A percentile compares a stretch with the other conserved stretches of the same genome.
phyloP scores from a whole-genome alignment of 1,284 basidiomycete species.

The Moesziomyces sp. region DNA sequence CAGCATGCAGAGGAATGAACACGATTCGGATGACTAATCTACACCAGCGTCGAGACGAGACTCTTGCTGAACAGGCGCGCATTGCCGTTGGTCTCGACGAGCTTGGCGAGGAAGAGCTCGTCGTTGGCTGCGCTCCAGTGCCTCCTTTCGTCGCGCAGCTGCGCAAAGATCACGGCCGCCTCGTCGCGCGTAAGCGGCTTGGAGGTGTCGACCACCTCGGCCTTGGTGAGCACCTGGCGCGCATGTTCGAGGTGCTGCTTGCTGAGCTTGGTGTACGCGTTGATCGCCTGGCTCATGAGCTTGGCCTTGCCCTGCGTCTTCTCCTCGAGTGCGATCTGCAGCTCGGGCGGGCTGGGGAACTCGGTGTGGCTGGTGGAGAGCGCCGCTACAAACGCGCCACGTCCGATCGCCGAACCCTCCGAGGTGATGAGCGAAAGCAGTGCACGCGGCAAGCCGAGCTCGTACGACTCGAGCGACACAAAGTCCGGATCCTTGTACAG shows the following conservation, averaged over 20 bases:
- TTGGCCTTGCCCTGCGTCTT: constrained; percentile 7
- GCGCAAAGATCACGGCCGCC: constrained; percentile 49
- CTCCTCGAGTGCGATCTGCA: constrained; percentile 43
- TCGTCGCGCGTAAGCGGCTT: constrained; percentile 35
- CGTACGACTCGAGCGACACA: constrained; percentile 77
- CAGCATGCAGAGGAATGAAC: too few species aligned
- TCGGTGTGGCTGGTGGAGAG: constrained; percentile 53
- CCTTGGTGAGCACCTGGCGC: constrained; percentile 9
- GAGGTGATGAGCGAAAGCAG: constrained; percentile 50
- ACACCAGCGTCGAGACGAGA: constrained; percentile 41
- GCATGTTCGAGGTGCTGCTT: constrained; percentile 49
- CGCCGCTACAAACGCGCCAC: constrained; percentile 48
- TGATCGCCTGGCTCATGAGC: constrained; percentile 38
- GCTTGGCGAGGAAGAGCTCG: constrained; percentile 59
- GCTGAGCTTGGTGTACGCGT: constrained; percentile 55
- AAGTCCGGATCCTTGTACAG: constrained; percentile 84
- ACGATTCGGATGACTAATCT: background rate
- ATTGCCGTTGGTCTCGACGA: constrained; percentile 61
- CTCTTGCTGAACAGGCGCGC: constrained; percentile 53
- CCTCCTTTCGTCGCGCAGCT: constrained; percentile 46
- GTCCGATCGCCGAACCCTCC: constrained; percentile 1
- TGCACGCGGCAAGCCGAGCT: constrained; percentile 80
- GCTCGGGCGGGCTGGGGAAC: constrained; percentile 42
- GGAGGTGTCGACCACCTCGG: constrained; percentile 34
- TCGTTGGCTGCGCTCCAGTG: constrained; percentile 57